These are phyloP conservation scores for Botrytis elliptica DNA, from an alignment of 2,329 filamentous ascomycete species.

Conservation along the genomic window DNA sequence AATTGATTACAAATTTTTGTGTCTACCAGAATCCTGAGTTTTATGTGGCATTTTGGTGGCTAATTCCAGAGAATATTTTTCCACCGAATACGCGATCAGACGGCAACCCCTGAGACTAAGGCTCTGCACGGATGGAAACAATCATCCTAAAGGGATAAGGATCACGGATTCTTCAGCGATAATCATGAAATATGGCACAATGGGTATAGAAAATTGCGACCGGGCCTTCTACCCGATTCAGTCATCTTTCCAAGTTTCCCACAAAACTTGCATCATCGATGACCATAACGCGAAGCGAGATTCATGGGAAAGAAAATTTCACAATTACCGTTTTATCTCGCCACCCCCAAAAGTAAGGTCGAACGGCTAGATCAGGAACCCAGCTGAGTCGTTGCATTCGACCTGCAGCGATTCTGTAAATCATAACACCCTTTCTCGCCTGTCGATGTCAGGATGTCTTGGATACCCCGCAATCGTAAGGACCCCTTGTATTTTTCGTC, in stretches of 20 bases:
- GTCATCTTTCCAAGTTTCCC: background rate
- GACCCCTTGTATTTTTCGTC: background rate
- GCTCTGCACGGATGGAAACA: background rate
- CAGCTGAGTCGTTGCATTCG: conserved; percentile 1
- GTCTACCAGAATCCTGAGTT: background rate
- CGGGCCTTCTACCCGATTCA: conserved; percentile 4
- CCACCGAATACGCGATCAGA: background rate
- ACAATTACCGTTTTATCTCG: background rate
- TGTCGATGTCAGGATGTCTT: background rate
- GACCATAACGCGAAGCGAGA: background rate
- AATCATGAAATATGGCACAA: background rate
- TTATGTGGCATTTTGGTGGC: background rate
- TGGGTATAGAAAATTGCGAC: background rate
- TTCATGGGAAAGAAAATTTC: background rate
- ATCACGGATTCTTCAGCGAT: background rate
- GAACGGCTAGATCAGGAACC: background rate
- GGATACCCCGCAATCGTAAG: conserved; percentile 6
- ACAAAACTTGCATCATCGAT: background rate
- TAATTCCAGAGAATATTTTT: background rate
- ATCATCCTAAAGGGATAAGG: background rate
- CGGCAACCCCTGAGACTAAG: conserved; percentile 1
- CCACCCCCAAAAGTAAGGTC: background rate
- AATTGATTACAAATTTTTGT: background rate
- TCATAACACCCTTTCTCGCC: background rate
- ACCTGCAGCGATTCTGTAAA: background rate